Conservation (phyloP, 2,329 filamentous ascomycete species). For the Penicillium freii region DNA sequence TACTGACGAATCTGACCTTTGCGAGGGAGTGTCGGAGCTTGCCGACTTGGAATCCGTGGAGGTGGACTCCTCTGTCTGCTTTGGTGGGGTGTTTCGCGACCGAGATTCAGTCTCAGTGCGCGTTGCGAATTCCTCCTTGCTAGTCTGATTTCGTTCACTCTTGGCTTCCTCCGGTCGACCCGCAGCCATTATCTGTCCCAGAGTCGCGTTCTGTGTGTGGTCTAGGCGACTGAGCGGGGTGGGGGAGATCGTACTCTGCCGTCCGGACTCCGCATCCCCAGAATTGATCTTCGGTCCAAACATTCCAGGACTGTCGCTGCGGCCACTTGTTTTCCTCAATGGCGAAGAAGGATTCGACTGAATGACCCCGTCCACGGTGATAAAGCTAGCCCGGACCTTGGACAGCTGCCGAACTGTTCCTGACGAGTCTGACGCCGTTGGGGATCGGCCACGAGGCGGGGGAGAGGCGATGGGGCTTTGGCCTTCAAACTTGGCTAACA, state of each 20-base stretch:
- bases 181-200: constrained; percentile 17
- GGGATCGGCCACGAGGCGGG: constrained; percentile 68
- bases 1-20: constrained; percentile 25
- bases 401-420: constrained; percentile 60
- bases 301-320: constrained; percentile 32
- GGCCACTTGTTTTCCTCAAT: constrained; percentile 42
- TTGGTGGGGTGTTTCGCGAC: constrained; percentile 15
- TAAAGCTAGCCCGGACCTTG: constrained; percentile 72
- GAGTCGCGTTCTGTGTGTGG: constrained; percentile 18
- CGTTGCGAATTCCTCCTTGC: constrained; percentile 15
- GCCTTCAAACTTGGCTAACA: constrained; percentile 77
- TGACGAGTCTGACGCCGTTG: constrained; percentile 49
- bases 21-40: constrained; percentile 9
- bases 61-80: constrained; percentile 20
- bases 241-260: constrained; percentile 29
- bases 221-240: constrained; percentile 27
- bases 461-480: constrained; percentile 59
- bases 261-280: constrained; percentile 32
- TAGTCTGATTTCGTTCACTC: constrained; percentile 1
- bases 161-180: constrained; percentile 6
- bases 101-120: constrained; percentile 4
- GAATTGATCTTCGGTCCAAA: constrained; percentile 34
- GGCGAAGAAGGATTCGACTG: constrained; percentile 44
- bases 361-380: constrained; percentile 61
- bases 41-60: constrained; percentile 4